Evolutionary conservation across 305 asterid species (phyloP), one percentile per base, ranked within the genome.

Genomic region (Fraxinus platypoda): DNA sequence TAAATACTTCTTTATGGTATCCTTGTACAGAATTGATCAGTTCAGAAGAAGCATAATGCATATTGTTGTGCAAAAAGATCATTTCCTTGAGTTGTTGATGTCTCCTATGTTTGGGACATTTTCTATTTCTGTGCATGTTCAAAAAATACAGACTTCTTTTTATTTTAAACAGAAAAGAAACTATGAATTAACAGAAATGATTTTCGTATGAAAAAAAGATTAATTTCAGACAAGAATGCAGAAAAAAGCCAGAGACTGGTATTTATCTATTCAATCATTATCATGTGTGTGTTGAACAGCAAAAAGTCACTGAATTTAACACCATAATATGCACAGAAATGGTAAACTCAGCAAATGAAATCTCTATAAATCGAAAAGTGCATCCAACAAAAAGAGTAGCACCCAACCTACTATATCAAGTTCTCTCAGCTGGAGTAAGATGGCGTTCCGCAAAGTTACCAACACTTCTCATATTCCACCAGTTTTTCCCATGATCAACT

Each of bases 371-470:
- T 82, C 80, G 72, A 78, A 79, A 85, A 62, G 66, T 28, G 79
- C 80, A 73, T 38, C 23, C 82, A 77, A 84, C 31, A 9, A 78
- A 68, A 75, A 15, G 64, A 64, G 54, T 17, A 74, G 17, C 38
- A 80, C 49, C 62, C 76, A 84, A 89, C 87, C 83, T 83, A 84
- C 86, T 80, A 73, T 46, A 72, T 91, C 90, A 89, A 79, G 93
- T 92, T 81, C 81, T 89, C 91, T 91, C 93, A 2, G 91, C 90
- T 34, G 91, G 91, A 77, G 94, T 87, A 84, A 90, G 97, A 90
- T 91, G 92, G 13, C 91, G 93, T 74, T 92, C 91, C 0, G 87
- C 83, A 78, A 92, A 91, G 87, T 84, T 88, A 89, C 86, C 87
- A 83, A 90, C 94, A 75, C 90, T 92, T 88, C 84, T 87, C 87